These are phyloP conservation scores for Entomortierella chlamydospora DNA, from an alignment of 192 early-diverging fungal genomes.

Conservation along the genomic window DNA sequence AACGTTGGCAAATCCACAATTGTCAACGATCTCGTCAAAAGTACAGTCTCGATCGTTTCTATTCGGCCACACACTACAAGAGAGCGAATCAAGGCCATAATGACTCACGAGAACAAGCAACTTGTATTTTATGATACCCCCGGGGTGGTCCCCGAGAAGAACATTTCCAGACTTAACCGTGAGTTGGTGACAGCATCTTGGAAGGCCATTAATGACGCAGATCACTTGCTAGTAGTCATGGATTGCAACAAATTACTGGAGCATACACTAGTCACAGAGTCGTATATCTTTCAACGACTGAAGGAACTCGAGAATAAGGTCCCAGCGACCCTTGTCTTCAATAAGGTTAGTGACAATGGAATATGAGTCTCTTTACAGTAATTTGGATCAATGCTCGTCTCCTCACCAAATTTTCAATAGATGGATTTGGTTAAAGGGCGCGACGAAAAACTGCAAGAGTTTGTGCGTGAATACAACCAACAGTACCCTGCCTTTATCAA, in stretches of 20 bases:
- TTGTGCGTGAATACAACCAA: conserved; percentile 42
- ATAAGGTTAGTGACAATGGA: conserved; percentile 57
- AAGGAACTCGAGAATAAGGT: conserved; percentile 43
- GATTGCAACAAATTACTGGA: conserved; percentile 60
- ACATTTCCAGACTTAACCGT: conserved; percentile 58
- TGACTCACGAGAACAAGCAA: conserved; percentile 70
- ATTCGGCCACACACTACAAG: conserved; percentile 79
- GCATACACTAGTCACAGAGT: conserved; percentile 49
- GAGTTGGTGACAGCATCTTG: conserved; percentile 68
- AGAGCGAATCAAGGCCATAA: conserved; percentile 68
- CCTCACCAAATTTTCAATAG: conserved; percentile 18
- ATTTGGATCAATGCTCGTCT: background rate
- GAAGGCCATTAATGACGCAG: conserved; percentile 66
- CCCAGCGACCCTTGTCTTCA: conserved; percentile 65
- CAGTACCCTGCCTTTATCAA: conserved; percentile 55
- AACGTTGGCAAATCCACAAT: conserved; percentile 86
- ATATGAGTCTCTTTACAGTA: background rate
- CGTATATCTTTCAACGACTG: conserved; percentile 60
- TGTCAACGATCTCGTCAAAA: conserved; percentile 70
- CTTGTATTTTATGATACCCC: conserved; percentile 77
- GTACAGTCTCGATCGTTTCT: conserved; percentile 73
- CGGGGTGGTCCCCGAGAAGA: conserved; percentile 62
- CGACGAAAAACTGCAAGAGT: conserved; percentile 39
- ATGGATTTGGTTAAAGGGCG: conserved; percentile 59
- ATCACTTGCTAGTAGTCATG: conserved; percentile 66